Base-by-base conservation (phyloP, 768 basidiomycete species). In the Agrocybe pediades region DNA sequence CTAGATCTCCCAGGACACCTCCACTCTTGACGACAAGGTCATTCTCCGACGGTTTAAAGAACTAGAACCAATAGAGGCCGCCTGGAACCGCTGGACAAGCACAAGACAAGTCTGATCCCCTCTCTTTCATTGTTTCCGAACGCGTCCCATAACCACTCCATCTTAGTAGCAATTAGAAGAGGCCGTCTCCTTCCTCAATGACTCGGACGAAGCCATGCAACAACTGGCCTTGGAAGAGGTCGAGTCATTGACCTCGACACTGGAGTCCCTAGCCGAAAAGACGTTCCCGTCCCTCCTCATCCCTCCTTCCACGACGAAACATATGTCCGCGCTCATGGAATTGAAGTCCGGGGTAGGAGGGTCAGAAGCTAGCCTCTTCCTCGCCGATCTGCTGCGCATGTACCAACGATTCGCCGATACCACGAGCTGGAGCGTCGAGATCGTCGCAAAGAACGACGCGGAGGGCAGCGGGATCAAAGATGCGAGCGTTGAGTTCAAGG, bases 261-360 rank as follows among this genome's bases (percentile, higher is more conserved):
- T 80, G 41, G 63, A 67, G 3, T 53, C 68, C 3, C 64, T 74
- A 20, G 54, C 78, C 25, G 66, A 73, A 26, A 60, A 61, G 11
- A 82, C 77, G 0, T 85, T 95, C 61, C 91, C 93, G 0, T 60
- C 78, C 0, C 78, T 94, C 2, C 83, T 96, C 52, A 77, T 91
- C 2, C 93, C 92, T 0, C 73, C 84, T 0, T 90, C 90, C 0
- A 59, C 78, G 2, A 92, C 92, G 1, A 72, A 74, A 0, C 68
- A 80, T 2, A 74, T 92, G 15, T 88, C 89, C 9, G 92, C 92
- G 2, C 76, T 98, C 46, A 73, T 99, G 56, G 96, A 98, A 62
- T 74, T 98, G 44, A 96, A 96, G 63, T 84, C 94, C 0, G 96
- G 95, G 15, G 92, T 95, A 0, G 96, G 96, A 0, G 96, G 96